Evolutionary conservation across 1,284 basidiomycete species (phyloP).

Genomic region (Rhodotorula sp.): DNA sequence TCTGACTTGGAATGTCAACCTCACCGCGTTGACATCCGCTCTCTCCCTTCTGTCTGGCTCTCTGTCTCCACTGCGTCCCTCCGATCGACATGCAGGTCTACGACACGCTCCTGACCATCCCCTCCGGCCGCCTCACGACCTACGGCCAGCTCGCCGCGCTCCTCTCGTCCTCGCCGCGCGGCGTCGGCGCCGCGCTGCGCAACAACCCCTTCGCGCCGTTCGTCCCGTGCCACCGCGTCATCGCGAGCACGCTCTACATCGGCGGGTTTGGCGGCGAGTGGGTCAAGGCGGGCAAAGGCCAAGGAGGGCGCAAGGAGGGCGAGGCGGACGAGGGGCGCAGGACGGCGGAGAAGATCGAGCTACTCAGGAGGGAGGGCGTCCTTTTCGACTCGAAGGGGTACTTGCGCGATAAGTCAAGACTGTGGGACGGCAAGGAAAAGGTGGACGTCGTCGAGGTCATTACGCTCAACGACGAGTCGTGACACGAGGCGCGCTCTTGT

Average conservation of each 20-base stretch:
- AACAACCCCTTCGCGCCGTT: constrained; percentile 66
- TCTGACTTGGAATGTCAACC: not conserved
- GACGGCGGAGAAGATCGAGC: constrained; percentile 54
- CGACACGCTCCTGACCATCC: constrained; percentile 18
- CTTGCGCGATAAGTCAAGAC: constrained; percentile 45
- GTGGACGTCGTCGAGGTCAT: not conserved
- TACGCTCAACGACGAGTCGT: too few species aligned
- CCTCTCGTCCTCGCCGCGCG: not conserved
- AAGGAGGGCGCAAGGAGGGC: not conserved
- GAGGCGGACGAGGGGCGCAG: constrained; percentile 41
- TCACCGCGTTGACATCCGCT: not conserved
- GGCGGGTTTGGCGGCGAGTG: constrained; percentile 64
- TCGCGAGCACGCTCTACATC: constrained; percentile 62
- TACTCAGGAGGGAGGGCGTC: constrained; percentile 59
- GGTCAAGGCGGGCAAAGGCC: constrained; percentile 50
- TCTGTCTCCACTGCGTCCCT: too few species aligned
- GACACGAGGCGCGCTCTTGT: too few species aligned
- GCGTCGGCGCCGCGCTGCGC: constrained; percentile 62
- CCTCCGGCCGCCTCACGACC: constrained; percentile 20
- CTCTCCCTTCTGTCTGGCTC: too few species aligned
- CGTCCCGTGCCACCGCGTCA: constrained; percentile 67
- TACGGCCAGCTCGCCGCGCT: constrained; percentile 24
- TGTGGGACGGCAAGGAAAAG: constrained; percentile 22
- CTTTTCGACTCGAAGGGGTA: constrained; percentile 56
- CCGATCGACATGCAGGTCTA: constrained; percentile 15